Percentiles rank a stretch among this genome's conserved stretches.
Evolutionary conservation across 768 basidiomycete genomes (phyloP).

Genomic region (Tulasnella sp.): DNA sequence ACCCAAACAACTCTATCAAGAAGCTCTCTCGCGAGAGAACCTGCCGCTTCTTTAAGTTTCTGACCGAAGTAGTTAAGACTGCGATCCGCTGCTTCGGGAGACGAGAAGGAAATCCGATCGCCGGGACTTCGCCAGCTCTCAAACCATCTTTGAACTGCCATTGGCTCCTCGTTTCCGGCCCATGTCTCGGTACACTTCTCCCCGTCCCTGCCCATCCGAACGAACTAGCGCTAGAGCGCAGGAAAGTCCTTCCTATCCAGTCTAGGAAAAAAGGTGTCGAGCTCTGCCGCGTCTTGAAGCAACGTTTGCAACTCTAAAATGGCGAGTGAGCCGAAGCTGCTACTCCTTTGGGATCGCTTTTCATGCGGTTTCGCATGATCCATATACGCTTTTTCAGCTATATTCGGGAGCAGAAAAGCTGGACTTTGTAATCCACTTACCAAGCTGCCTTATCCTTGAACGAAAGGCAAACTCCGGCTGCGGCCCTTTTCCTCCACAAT

Average conservation of each 20-base stretch:
- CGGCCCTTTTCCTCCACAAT: neutral
- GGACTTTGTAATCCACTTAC: too few relatives aligned
- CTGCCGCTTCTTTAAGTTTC: neutral
- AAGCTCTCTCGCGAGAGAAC: neutral
- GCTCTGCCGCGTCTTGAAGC: too few relatives aligned
- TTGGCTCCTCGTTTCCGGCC: neutral
- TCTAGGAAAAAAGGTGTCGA: too few relatives aligned
- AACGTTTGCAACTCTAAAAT: too few relatives aligned
- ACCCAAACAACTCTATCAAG: neutral
- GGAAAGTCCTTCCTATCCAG: too few relatives aligned
- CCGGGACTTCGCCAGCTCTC: neutral
- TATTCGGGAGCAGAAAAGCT: too few relatives aligned
- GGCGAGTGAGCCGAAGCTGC: too few relatives aligned
- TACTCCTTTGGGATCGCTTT: too few relatives aligned
- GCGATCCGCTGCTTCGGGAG: neutral
- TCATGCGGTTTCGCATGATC: too few relatives aligned
- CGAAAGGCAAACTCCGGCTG: neutral
- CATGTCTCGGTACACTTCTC: neutral
- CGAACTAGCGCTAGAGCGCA: too few relatives aligned
- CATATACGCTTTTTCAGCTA: too few relatives aligned
- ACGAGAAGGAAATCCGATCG: neutral
- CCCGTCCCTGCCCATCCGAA: neutral
- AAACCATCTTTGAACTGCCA: neutral
- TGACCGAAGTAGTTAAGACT: constrained; percentile 6
- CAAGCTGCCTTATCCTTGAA: too few relatives aligned